Evolutionary conservation across 2,329 filamentous ascomycete genomes (phyloP), one percentile per base, ranked within the genome.

Genomic region (Emergomyces pasteurianus): DNA sequence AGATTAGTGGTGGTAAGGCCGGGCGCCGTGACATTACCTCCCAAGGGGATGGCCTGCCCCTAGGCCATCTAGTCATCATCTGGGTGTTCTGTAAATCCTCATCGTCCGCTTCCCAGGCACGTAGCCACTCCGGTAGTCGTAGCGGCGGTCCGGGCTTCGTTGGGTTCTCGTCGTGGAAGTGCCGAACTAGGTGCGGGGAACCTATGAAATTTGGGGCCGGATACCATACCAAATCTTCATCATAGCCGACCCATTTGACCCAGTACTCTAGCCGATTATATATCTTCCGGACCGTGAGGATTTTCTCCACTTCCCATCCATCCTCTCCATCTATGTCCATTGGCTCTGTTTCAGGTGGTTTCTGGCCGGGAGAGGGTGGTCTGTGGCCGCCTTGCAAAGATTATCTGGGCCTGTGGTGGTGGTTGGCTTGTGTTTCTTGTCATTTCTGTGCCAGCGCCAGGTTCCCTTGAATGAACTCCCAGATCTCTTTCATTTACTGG

Each of bases 231-330:
- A 18, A 36, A 36, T 65, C 62, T 2, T 58, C 43, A 21, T 62
- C 60, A 38, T 34, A 40, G 1, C 62, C 63, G 0, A 38, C 34
- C 64, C 62, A 63, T 14, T 59, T 61, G 1, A 62, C 61, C 5
- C 49, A 23, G 18, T 65, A 65, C 8, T 60, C 43, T 1, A 65
- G 43, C 26, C 62, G 59, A 0, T 47, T 18, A 7, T 50, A 49
- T 8, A 43, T 18, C 4, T 61, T 12, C 4, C 61, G 28, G 2
- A 53, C 46, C 6, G 57, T 61, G 1, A 65, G 28, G 1, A 65
- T 60, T n/a, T 60, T 26, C 21, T 63, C 61, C 3, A 65, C 58
- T 16, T 62, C 62, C 62, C 54, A 63, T 58, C 63, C 63, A 7
- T 57, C 40, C n/a, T 63, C 50, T 18, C 34, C 50, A 14, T 47